Base-by-base conservation (phyloP, 2,329 filamentous ascomycete species). In the Aspergillus carbonarius region DNA sequence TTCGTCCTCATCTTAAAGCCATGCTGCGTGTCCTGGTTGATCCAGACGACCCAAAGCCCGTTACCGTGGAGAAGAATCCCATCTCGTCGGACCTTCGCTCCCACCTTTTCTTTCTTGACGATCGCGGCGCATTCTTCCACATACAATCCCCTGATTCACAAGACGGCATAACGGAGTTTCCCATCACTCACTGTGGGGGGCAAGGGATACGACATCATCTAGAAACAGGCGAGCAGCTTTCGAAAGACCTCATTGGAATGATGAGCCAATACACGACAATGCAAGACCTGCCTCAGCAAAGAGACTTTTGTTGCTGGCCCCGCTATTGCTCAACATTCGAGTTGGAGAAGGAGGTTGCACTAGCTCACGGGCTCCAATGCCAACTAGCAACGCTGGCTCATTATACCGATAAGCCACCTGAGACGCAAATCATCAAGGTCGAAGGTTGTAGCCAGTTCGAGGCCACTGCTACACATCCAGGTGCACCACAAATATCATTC, bases 1-100 rank as follows among this genome's bases (percentile, higher is more conserved):
- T 50, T 54, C 54, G 56, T 48, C 47, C 39, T 55, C 40, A 56
- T 58, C 57, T 64, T 65, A 66, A 66, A 63, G 55, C 61, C 50
- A 67, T 64, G 59, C 48, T 63, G 55, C 59, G 58, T 51, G 52
- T 63, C 39, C 58, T 62, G 35, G 48, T 53, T 52, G 52, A 49
- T 48, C 46, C 62, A n/a, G 52, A 58, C 44, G 54, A 42, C 42
- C 59, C 39, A 48, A 52, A 58, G 39, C 37, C 55, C 51, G 44
- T 58, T 27, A 27, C 32, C 20, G 52, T 57, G 49, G 53, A 58
- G 39, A 59, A 51, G 39, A 55, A 55, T 18, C 17, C 49, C 30
- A n/a, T 60, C 55, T 40, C 48, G 42, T 35, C 50, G 37, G 7
- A 55, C 51, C 42, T 54, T 30, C 46, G 13, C 27, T 40, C 55